Evolutionary conservation across 2,329 filamentous ascomycete genomes (phyloP).

Genomic region (Neurospora crassa): DNA sequence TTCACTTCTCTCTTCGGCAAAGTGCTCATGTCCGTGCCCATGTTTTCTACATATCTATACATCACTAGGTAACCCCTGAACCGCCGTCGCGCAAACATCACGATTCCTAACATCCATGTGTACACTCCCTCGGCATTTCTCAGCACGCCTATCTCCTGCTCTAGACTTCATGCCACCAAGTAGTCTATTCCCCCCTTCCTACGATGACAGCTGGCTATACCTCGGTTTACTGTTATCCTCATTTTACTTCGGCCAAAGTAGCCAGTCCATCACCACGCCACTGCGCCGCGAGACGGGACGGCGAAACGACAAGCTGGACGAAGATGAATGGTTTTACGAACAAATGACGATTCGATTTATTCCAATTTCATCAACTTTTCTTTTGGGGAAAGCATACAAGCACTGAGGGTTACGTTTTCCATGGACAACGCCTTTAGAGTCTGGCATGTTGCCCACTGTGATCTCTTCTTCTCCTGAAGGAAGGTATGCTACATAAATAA

Average conservation of each 20-base stretch:
- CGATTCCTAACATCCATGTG: background rate
- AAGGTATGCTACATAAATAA: no score
- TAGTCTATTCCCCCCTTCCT: no score
- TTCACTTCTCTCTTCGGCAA: background rate
- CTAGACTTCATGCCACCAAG: background rate
- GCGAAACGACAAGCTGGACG: background rate
- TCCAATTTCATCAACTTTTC: background rate
- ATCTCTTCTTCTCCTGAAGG: no score
- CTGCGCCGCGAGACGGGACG: background rate
- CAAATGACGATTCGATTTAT: background rate
- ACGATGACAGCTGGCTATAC: background rate
- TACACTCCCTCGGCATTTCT: background rate
- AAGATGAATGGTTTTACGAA: background rate
- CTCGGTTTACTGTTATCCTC: background rate
- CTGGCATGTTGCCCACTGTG: no score
- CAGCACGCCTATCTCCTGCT: background rate
- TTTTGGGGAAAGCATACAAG: no score
- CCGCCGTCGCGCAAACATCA: background rate
- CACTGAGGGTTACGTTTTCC: no score
- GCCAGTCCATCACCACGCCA: background rate
- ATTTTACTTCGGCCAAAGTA: background rate
- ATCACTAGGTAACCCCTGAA: no score
- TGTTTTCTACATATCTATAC: no score
- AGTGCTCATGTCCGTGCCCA: no score
- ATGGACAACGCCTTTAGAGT: no score